Conservation (phyloP, 2,329 filamentous ascomycete species). For the Corinectria fuckeliana region DNA sequence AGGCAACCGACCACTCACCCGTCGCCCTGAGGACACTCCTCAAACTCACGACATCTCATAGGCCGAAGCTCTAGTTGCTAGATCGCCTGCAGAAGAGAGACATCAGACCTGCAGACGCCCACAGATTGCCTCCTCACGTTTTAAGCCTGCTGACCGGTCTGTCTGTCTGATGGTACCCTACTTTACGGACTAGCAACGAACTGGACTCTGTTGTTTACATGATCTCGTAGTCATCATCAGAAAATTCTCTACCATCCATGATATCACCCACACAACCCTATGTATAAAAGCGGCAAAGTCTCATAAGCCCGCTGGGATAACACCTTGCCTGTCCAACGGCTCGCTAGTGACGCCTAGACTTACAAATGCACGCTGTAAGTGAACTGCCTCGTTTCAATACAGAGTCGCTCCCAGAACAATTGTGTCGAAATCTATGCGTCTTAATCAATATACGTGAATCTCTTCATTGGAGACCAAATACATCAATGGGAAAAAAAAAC, state of each 20-base stretch:
- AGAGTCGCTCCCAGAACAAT: no score
- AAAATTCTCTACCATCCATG: not conserved
- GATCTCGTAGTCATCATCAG: not conserved
- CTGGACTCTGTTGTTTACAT: not conserved
- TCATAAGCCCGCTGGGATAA: no score
- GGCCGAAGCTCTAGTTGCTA: constrained; percentile 12
- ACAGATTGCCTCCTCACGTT: not conserved
- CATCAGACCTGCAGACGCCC: not conserved
- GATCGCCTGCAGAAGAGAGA: not conserved
- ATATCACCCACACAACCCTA: no score
- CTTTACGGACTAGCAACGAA: not conserved
- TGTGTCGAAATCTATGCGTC: no score
- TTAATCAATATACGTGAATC: no score
- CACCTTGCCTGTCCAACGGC: no score
- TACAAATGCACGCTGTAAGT: no score
- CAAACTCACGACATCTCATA: constrained; percentile 9
- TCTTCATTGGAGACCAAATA: no score
- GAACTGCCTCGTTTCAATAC: no score
- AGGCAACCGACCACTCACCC: constrained; percentile 3
- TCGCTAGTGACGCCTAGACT: no score
- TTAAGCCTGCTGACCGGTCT: constrained; percentile 4
- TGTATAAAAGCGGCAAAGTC: no score
- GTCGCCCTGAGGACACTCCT: not conserved
- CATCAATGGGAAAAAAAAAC: no score
- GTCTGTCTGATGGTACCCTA: not conserved